A percentile compares a stretch with the other conserved stretches of the same genome.
Evolutionary conservation across 345 rosid species (phyloP).

Genomic region (Mercurialis annua): DNA sequence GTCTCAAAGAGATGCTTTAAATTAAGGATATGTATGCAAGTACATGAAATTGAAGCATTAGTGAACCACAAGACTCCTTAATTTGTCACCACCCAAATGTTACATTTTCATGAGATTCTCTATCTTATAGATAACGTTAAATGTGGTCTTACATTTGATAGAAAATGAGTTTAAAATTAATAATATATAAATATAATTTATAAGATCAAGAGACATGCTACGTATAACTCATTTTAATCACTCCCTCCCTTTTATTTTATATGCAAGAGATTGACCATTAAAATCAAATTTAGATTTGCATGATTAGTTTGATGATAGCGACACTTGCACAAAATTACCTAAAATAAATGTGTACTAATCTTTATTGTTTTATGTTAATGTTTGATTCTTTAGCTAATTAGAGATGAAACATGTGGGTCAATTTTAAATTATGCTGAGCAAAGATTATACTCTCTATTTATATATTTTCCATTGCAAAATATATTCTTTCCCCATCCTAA

Average conservation of each 20-base stretch:
- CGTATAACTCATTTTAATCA: conserved; percentile 36
- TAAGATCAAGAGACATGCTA: conserved; percentile 38
- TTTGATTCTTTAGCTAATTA: too few relatives aligned
- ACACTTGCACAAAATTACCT: neutral
- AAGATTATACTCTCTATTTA: too few relatives aligned
- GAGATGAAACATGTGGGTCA: too few relatives aligned
- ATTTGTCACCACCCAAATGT: conserved; percentile 20
- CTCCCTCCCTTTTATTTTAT: conserved; percentile 3
- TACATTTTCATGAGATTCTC: neutral
- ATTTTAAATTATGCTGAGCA: too few relatives aligned
- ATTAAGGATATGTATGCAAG: too few relatives aligned
- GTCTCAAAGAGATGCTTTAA: too few relatives aligned
- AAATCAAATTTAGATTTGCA: too few relatives aligned
- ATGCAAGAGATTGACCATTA: too few relatives aligned
- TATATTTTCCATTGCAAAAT: too few relatives aligned
- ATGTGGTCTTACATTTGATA: conserved; percentile 2
- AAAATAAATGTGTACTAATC: neutral
- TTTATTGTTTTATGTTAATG: too few relatives aligned
- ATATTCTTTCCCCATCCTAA: too few relatives aligned
- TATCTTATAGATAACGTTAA: conserved; percentile 7
- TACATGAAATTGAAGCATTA: conserved; percentile 5
- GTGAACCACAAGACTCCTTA: conserved; percentile 20
- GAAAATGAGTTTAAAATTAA: conserved; percentile 5
- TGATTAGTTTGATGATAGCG: conserved; percentile 5
- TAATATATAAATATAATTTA: too few relatives aligned